Evolutionary conservation across 192 early-diverging fungal genomes (phyloP), one percentile per base, ranked within the genome.

Genomic region (Piromyces finnis): DNA sequence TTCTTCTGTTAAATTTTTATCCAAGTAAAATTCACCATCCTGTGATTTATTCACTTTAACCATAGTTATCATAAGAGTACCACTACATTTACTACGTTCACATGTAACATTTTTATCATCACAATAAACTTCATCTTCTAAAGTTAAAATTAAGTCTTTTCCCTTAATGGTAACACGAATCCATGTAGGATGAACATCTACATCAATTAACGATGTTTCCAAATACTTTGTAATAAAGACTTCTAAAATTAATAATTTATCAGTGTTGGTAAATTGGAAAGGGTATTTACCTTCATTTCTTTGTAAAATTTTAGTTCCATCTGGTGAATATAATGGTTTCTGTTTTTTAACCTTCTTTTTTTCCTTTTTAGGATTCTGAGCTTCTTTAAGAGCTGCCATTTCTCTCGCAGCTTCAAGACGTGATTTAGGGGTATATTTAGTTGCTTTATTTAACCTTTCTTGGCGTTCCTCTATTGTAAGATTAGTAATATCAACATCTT

Each of bases 241-340:
- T 29, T 82, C 77, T 18, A 90, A 80, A 17, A 78, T 79, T 77
- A 88, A 78, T n/a, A 82, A 80, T 17, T 80, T 37, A 12, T 59
- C 27, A 0, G 84, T 85, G 9, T 77, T 79, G 29, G 29, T 77
- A 77, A 87, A 88, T 12, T 32, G 17, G 78, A 85, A 89, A 11
- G 28, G 3, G 85, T 86, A 90, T 80, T 87, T 89, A 11, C 89
- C 89, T 80, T 91, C 84, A 81, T 91, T 91, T 77, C 81, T 83
- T 81, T 89, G 90, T 5, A 89, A 80, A 0, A 87, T 82, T 35
- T 86, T 32, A 32, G 26, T 27, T 29, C 80, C 68, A 28, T 80
- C 79, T 1, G 26, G 32, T 28, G 82, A 26, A 36, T 80, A 79
- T 80, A 81, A 82, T 26, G 30, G 30, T 68, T 17, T 51, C 14